These are phyloP conservation scores for Diplogelasinospora grovesii DNA, from an alignment of 495 filamentous ascomycete species.

Conservation along the genomic window DNA sequence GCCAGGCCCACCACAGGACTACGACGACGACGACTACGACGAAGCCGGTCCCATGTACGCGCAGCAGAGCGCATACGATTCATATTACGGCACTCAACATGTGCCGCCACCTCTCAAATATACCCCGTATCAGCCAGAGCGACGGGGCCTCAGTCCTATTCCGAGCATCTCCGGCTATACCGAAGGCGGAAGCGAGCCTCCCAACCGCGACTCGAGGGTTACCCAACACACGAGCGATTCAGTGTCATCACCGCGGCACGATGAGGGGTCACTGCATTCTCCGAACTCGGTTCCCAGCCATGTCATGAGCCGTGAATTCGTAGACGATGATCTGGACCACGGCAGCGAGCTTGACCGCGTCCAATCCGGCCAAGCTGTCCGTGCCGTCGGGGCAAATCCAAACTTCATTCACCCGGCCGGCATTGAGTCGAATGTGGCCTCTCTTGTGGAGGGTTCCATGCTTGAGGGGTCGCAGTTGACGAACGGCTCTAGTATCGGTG, in stretches of 20 bases:
- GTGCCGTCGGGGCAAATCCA: conserved; percentile 62
- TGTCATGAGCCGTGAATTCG: conserved; percentile 33
- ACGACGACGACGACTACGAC: conserved; percentile 41
- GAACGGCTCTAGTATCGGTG: conserved; percentile 34
- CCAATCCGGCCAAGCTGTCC: conserved; percentile 60
- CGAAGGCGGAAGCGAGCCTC: conserved; percentile 42
- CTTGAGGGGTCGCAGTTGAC: conserved; percentile 71
- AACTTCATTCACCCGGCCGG: conserved; percentile 64
- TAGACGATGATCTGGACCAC: conserved; percentile 44
- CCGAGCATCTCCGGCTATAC: conserved; percentile 80
- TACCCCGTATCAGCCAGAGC: conserved; percentile 48
- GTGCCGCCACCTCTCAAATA: conserved; percentile 51
- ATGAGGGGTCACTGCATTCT: conserved; percentile 29
- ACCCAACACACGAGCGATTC: conserved; percentile 41
- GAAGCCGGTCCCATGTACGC: conserved; percentile 25
- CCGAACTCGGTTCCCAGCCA: conserved; percentile 34
- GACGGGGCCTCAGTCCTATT: conserved; percentile 71
- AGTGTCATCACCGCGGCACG: conserved; percentile 29
- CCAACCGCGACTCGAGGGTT: conserved; percentile 42
- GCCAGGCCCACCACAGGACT: conserved; percentile 24
- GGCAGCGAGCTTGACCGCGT: conserved; percentile 62
- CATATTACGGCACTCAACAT: conserved; percentile 48
- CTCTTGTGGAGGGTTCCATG: conserved; percentile 76
- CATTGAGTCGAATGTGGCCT: conserved; percentile 83
- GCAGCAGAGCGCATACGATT: conserved; percentile 40